A percentile compares a stretch with the other conserved stretches of the same genome.
phyloP scores from a whole-genome alignment of 2,329 filamentous ascomycete genomes.

The Fusarium nisikadoi region DNA sequence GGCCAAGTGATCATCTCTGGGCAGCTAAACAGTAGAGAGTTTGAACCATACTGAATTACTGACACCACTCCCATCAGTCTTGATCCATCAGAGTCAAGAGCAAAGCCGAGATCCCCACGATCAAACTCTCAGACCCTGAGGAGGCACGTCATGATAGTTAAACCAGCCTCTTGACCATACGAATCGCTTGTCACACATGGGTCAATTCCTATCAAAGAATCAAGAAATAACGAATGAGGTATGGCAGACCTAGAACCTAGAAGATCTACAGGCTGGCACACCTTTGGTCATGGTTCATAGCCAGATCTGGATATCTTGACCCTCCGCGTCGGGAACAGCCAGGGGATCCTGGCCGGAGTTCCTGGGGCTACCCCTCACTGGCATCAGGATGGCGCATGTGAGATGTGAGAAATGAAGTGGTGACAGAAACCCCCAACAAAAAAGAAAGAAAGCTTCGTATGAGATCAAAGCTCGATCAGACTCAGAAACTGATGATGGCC shows the following conservation, averaged over 20 bases:
- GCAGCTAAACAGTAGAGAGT: conserved; percentile 26
- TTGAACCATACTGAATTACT: conserved; percentile 22
- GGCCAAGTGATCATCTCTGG: conserved; percentile 15
- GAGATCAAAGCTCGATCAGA: not conserved
- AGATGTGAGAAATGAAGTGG: conserved; percentile 40
- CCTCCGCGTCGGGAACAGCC: conserved; percentile 37
- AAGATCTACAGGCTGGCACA: conserved; percentile 36
- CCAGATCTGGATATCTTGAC: conserved; percentile 42
- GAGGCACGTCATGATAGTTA: conserved; percentile 19
- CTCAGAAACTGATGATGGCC: not conserved
- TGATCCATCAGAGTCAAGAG: conserved; percentile 8
- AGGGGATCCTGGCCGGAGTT: conserved; percentile 43
- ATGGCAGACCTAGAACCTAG: conserved; percentile 3
- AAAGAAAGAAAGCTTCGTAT: conserved; percentile 9
- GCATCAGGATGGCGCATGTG: conserved; percentile 33
- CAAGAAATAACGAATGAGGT: conserved; percentile 20
- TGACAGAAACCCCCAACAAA: conserved; percentile 26
- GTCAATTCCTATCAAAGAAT: not conserved
- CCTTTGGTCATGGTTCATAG: conserved; percentile 38
- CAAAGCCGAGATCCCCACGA: not conserved
- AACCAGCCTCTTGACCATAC: conserved; percentile 7
- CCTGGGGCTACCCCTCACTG: conserved; percentile 46
- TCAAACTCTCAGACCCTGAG: not conserved
- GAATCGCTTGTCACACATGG: conserved; percentile 2
- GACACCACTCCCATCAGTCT: not conserved